A percentile compares a stretch with the other conserved stretches of the same genome.
Conservation (phyloP, 2,329 filamentous ascomycete species). For the Penicillium sp. region DNA sequence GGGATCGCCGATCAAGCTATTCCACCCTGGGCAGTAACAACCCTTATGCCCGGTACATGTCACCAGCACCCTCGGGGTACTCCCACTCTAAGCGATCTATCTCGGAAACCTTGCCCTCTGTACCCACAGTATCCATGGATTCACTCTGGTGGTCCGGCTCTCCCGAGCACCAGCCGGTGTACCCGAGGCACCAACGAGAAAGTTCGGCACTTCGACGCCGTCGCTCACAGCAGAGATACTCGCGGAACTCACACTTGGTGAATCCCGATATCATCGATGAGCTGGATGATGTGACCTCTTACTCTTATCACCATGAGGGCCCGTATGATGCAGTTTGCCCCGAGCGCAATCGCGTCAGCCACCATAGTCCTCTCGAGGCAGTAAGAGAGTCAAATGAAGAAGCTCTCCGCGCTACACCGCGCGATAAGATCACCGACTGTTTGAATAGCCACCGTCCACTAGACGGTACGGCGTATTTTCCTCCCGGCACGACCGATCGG, state of each 20-base stretch:
- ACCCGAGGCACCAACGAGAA: constrained; percentile 31
- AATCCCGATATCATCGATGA: constrained; percentile 79
- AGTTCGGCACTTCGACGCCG: constrained; percentile 27
- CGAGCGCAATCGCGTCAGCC: constrained; percentile 70
- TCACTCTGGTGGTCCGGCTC: constrained; percentile 30
- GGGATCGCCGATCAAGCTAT: constrained; percentile 17
- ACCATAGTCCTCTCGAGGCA: constrained; percentile 75
- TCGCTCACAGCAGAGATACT: constrained; percentile 26
- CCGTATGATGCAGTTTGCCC: constrained; percentile 85
- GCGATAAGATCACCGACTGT: constrained; percentile 76
- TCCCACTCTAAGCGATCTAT: constrained; percentile 25
- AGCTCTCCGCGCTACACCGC: constrained; percentile 79
- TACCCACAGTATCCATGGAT: constrained; percentile 25
- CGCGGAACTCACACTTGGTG: constrained; percentile 47
- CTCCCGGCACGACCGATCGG: constrained; percentile 72
- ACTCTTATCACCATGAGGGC: constrained; percentile 83
- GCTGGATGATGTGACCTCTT: constrained; percentile 71
- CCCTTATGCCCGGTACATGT: constrained; percentile 38
- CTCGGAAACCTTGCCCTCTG: constrained; percentile 32
- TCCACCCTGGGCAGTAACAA: constrained; percentile 30
- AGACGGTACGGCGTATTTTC: constrained; percentile 78
- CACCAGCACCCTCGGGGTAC: constrained; percentile 30
- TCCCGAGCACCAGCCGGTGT: constrained; percentile 35
- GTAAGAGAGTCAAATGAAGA: constrained; percentile 74
- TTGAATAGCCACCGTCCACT: constrained; percentile 76